A percentile compares a stretch with the other conserved stretches of the same genome.
phyloP scores from a whole-genome alignment of 331 rosid species.

The Quercus phellos region DNA sequence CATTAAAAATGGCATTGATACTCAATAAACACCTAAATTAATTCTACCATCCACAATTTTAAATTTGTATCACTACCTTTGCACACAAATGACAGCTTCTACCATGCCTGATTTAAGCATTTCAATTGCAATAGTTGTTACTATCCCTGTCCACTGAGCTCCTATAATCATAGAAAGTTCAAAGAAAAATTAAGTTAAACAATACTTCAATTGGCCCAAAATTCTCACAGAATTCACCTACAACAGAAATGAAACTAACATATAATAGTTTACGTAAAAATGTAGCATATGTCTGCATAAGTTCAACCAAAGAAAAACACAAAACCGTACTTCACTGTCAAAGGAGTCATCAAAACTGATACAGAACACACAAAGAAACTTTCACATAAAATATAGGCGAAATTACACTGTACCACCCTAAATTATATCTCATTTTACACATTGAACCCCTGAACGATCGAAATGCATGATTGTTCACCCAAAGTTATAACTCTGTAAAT shows the following conservation, averaged over 20 bases:
- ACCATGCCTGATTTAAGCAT: conserved; percentile 98
- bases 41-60: not conserved
- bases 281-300: not conserved
- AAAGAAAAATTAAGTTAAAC: conserved; percentile 13
- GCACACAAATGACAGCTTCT: conserved; percentile 94
- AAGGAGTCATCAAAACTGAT: not conserved
- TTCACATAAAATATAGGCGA: not conserved
- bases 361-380: not conserved
- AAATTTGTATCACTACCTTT: conserved; percentile 49
- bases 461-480: too few species aligned
- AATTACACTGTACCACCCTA: too few species aligned
- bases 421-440: too few species aligned
- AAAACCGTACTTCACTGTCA: not conserved
- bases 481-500: too few species aligned
- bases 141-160: conserved; percentile 99
- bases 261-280: not conserved
- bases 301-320: not conserved
- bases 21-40: conserved; percentile 1
- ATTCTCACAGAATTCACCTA: not conserved
- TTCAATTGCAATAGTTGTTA: conserved; percentile 89
- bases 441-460: too few species aligned
- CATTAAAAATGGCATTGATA: not conserved
- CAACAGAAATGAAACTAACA: not conserved
- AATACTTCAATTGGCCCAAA: not conserved
- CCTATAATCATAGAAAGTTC: conserved; percentile 39